Evolutionary conservation across 2,329 filamentous ascomycete genomes (phyloP), one percentile per base, ranked within the genome.

Genomic region (Helicocarpus griseus): DNA sequence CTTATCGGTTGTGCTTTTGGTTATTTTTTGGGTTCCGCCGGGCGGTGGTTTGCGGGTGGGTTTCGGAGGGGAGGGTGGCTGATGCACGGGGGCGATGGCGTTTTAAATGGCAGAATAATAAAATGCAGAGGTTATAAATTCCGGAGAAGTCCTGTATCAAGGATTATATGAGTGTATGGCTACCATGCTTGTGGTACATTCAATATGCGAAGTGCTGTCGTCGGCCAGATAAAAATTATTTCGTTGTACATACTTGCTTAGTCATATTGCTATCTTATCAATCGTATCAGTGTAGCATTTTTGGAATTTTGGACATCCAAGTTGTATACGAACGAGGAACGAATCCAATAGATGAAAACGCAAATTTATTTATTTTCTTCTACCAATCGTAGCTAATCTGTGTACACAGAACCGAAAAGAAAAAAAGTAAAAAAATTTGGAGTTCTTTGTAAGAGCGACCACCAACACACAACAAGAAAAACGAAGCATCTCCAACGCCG

Each of bases 401-500:
- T 50, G 48, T 56, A 56, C 50, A 54, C 21, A 22, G 39, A 54
- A 38, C 47, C 22, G 36, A 48, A 49, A 36, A 50, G 46, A 24
- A 39, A 17, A 9, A 49, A 47, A 35, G 19, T 22, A 46, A 46
- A 21, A 13, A 36, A 47, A 36, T 36, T 19, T 14, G 33, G 36
- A 22, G 6, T 35, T 13, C 31, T 46, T 47, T 24, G 17, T 24
- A 22, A 19, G 24, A 36, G 21, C 31, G 19, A 47, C 19, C 21
- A 19, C 13, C 45, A 36, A 26, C 31, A 24, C 29, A 41, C 46
- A 33, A 43, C 35, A 28, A 40, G 13, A 38, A 31, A 46, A 54
- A n/a, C n/a, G n/a, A n/a, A 46, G 49, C 48, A 56, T 51, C 45
- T 55, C 52, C 53, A 60, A 60, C 58, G 56, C 58, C 58, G 54